phyloP scores from a whole-genome alignment of 1,284 basidiomycete species.

The Stygiomarasmius scandens region DNA sequence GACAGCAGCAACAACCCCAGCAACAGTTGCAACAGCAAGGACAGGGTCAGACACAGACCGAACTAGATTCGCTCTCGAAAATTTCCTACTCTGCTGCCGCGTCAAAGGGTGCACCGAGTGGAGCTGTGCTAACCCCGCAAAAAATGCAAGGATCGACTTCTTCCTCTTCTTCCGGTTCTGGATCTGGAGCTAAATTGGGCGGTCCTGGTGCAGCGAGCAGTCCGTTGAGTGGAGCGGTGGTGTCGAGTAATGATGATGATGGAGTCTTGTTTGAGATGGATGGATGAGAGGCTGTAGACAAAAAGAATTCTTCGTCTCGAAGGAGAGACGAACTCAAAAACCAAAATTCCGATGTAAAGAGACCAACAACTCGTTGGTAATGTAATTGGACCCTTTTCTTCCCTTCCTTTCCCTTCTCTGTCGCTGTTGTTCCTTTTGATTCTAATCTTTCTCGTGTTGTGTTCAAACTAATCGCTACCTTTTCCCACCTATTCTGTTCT shows the following conservation, averaged over 20 bases:
- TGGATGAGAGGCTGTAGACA: too few species aligned
- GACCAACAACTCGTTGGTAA: too few species aligned
- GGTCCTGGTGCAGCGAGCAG: background rate
- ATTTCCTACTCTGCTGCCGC: conserved; percentile 50
- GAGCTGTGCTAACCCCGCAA: background rate
- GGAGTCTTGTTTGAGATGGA: background rate
- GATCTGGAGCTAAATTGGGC: background rate
- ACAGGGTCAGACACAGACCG: background rate
- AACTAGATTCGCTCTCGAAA: conserved; percentile 49
- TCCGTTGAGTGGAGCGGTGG: background rate
- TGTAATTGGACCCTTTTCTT: too few species aligned
- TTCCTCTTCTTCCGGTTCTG: background rate
- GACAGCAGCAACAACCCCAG: background rate
- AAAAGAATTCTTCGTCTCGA: too few species aligned
- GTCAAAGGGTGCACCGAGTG: conserved; percentile 13
- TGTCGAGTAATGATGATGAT: background rate
- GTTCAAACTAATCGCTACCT: too few species aligned
- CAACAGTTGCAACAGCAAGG: background rate
- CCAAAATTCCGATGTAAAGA: too few species aligned
- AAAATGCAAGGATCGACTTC: background rate
- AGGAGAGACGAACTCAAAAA: too few species aligned
- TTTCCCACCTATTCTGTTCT: too few species aligned
- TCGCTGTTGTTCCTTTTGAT: too few species aligned
- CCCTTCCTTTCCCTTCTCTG: too few species aligned
- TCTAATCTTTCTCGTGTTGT: too few species aligned